Base-by-base conservation (phyloP, 2,329 filamentous ascomycete genomes). In the Podosphaera fusca region DNA sequence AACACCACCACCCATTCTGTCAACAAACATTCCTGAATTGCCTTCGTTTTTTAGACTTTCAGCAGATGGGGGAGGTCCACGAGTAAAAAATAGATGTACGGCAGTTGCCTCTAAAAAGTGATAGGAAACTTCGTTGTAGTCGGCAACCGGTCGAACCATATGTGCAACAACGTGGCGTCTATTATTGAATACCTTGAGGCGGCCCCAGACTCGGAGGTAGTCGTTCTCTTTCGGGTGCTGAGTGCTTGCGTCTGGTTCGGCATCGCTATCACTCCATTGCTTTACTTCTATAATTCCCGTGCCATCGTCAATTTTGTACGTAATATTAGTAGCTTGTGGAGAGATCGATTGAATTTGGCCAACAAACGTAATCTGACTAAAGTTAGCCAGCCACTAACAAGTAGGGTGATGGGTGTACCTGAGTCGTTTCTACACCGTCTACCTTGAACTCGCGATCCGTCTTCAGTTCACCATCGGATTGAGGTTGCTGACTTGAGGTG, bases 241-340 rank as follows among this genome's bases (percentile, higher is more conserved):
- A 46, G 73, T 34, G 69, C 66, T 14, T 69, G 69, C n/a, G 71
- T 46, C 70, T 42, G 71, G 67, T 21, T 67, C 67, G 8, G 68
- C 69, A 65, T 70, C 69, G 4, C 70, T 68, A 40, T 76, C 74
- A 58, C 85, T 75, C 84, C 85, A 94, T 69, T 85, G 82, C 73
- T 92, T 94, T 63, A 87, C 89, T 70, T 98, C 94, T 64, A 95
- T 83, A 60, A 82, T 76, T 59, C 87, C 89, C 0, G 94, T 98
- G 68, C 92, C 92, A 70, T 98, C 92, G 71, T 98, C 92, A 64
- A 98, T 74, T 66, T 83, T 85, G 76, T 94, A 94, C 51, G 87
- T 95, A 63, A 88, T 81, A 72, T 95, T 94, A 63, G 90, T 95
- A 46, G 84, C 79, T 72, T 94, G 87, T n/a, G 79, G 77, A 67